Conservation (phyloP, 2,329 filamentous ascomycete genomes). For the Fusarium verrucosum region DNA sequence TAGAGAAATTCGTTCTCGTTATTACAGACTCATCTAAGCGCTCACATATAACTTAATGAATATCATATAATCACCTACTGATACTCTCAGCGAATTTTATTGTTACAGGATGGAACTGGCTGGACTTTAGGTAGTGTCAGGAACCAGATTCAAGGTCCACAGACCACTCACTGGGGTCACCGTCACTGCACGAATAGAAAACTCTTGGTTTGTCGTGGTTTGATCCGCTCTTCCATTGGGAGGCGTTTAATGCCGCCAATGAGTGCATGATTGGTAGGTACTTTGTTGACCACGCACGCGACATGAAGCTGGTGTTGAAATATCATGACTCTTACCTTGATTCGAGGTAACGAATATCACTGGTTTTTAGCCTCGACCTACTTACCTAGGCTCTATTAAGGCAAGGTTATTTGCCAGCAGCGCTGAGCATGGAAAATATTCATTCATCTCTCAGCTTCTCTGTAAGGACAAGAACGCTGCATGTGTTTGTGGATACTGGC, state of each 20-base stretch:
- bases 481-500: no score
- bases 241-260: constrained; percentile 1
- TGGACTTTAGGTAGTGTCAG: background rate
- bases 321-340: background rate
- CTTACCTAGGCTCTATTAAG: background rate
- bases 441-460: no score
- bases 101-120: background rate
- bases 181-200: constrained; percentile 30
- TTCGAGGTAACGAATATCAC: background rate
- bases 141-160: constrained; percentile 5
- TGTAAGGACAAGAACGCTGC: no score
- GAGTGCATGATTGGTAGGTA: background rate
- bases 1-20: no score
- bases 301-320: constrained; percentile 7
- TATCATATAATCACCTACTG: no score
- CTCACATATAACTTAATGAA: no score
- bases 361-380: no score
- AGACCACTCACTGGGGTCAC: background rate
- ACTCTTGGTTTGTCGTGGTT: constrained; percentile 34
- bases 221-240: constrained; percentile 16
- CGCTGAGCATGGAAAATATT: no score
- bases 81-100: no score
- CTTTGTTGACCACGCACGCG: constrained; percentile 27
- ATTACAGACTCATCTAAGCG: no score
- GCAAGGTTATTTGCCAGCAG: background rate